Percentiles rank a stretch among this genome's conserved stretches.
Conservation (phyloP, 345 rosid genomes). For the Ceriops zippeliana region DNA sequence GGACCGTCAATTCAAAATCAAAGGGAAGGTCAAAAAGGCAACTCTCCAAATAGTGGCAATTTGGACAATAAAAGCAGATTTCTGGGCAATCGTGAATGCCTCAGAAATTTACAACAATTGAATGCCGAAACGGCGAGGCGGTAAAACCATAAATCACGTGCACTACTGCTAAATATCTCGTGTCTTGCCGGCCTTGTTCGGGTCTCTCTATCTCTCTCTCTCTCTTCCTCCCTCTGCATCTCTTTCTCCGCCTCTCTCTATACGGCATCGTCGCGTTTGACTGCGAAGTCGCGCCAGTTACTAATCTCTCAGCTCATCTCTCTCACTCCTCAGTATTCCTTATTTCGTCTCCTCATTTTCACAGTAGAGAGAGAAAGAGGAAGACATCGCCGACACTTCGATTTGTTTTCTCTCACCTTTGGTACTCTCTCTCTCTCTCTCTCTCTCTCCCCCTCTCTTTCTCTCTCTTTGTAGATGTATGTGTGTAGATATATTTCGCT, state of each 20-base stretch:
- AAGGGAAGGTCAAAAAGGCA: neutral
- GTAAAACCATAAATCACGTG: neutral
- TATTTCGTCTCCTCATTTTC: neutral
- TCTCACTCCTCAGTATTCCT: neutral
- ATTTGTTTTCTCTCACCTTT: neutral
- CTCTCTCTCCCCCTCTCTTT: too few relatives aligned
- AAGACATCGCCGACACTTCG: neutral
- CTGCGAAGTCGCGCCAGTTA: neutral
- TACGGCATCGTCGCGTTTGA: neutral
- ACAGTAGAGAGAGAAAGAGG: neutral
- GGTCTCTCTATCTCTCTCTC: too few relatives aligned
- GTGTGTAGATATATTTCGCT: too few relatives aligned
- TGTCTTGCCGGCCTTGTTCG: neutral
- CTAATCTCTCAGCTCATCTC: neutral
- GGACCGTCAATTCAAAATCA: slow-evolving; percentile 1
- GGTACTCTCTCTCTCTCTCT: neutral
- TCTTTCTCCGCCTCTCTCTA: too few relatives aligned
- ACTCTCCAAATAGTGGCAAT: neutral
- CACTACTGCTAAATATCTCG: too few relatives aligned
- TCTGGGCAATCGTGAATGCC: neutral
- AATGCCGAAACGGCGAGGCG: neutral
- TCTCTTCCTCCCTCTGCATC: too few relatives aligned
- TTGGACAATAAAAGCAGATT: neutral
- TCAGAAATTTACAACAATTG: neutral
- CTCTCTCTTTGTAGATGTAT: too few relatives aligned